Percentiles rank a stretch among this genome's conserved stretches.
Evolutionary conservation across 208 protist species (phyloP).

Genomic region (Wallacemonas sp.): DNA sequence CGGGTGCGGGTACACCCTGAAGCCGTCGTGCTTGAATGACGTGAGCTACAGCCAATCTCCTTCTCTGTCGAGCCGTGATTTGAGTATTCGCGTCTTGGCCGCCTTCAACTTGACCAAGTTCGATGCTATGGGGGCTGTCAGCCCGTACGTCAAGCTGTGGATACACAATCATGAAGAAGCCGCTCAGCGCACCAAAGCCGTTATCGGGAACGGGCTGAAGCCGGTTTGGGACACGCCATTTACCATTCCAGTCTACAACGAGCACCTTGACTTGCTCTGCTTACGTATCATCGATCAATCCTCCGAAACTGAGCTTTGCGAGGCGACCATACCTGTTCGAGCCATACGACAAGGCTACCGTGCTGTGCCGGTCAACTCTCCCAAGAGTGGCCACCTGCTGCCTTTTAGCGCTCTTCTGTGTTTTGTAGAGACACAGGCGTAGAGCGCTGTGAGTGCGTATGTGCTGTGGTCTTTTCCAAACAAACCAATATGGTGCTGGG

Average conservation of each 20-base stretch:
- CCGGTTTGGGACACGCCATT: constrained; percentile 55
- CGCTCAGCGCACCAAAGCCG: constrained; percentile 17
- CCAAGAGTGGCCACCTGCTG: constrained; percentile 17
- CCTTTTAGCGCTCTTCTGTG: constrained; percentile 39
- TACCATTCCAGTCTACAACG: constrained; percentile 23
- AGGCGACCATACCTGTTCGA: constrained; percentile 35
- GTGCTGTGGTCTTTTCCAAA: too few species aligned
- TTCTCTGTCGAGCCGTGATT: background rate
- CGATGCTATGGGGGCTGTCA: background rate
- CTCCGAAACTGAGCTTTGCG: constrained; percentile 34
- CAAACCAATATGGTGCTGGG: too few species aligned
- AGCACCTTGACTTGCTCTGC: constrained; percentile 46
- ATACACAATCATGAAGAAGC: constrained; percentile 31
- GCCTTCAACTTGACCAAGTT: constrained; percentile 10
- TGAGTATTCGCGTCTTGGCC: background rate
- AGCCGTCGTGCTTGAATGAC: constrained; percentile 53
- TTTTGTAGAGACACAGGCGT: constrained; percentile 4
- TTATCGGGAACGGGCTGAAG: constrained; percentile 51
- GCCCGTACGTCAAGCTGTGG: constrained; percentile 43
- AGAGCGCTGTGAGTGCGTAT: too few species aligned
- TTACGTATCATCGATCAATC: constrained; percentile 25
- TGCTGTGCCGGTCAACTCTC: constrained; percentile 40
- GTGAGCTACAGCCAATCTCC: background rate
- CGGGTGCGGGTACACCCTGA: constrained; percentile 91
- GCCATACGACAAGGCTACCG: constrained; percentile 48